Conservation (phyloP, 345 rosid species). For the Adansonia digitata region DNA sequence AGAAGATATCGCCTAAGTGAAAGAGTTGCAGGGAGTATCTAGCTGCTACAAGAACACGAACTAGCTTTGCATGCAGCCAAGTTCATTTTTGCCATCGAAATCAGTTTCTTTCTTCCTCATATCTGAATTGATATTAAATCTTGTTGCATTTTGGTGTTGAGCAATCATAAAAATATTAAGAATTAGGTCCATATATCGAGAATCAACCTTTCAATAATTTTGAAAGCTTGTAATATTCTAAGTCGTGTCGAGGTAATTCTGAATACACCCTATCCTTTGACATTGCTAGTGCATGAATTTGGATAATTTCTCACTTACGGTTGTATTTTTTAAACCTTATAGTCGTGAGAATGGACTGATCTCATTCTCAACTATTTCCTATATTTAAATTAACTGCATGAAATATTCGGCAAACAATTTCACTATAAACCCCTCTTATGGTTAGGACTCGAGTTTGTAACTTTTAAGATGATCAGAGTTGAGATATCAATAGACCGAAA, state of each 20-base stretch:
- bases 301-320: neutral
- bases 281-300: neutral
- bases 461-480: too few species aligned
- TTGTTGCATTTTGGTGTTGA: neutral
- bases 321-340: neutral
- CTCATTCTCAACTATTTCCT: too few species aligned
- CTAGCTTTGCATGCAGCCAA: neutral
- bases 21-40: slow-evolving; percentile 25
- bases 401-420: neutral
- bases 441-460: neutral
- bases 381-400: too few species aligned
- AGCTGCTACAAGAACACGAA: neutral
- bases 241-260: neutral
- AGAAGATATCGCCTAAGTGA: slow-evolving; percentile 28
- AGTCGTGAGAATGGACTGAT: too few species aligned
- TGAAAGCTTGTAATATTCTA: neutral
- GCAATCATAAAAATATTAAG: neutral
- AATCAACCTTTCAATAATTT: neutral
- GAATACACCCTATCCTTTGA: neutral
- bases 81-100: neutral
- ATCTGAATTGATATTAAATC: neutral
- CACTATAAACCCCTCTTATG: neutral
- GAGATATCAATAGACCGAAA: too few species aligned
- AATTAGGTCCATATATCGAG: neutral
- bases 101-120: neutral